These are phyloP conservation scores for Conticribra guillardii DNA, from an alignment of 108 stramenopile genomes.

Conservation along the genomic window DNA sequence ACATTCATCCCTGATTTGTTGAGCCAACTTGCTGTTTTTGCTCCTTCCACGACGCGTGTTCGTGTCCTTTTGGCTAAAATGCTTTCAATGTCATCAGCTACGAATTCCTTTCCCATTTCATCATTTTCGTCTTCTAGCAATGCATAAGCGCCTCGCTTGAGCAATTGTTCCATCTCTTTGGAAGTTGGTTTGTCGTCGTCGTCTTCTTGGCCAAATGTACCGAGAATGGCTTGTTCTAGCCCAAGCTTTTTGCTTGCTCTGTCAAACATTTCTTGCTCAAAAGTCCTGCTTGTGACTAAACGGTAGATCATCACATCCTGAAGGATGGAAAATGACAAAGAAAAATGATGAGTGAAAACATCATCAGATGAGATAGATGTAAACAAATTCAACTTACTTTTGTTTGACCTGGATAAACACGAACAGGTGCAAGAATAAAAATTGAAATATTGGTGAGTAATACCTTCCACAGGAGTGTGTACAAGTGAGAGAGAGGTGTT, in stretches of 20 bases:
- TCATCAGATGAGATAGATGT: not conserved
- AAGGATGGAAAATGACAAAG: not conserved
- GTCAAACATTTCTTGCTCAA: slow-evolving; percentile 99
- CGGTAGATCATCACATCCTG: slow-evolving; percentile 93
- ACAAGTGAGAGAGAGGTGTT: no score
- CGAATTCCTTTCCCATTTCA: slow-evolving; percentile 83
- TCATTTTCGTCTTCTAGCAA: slow-evolving; percentile 87
- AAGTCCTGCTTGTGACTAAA: slow-evolving; percentile 95
- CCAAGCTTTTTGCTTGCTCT: slow-evolving; percentile 97
- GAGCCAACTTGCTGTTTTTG: slow-evolving; percentile 90
- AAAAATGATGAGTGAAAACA: not conserved
- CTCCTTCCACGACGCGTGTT: slow-evolving; percentile 88
- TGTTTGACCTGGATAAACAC: slow-evolving; percentile 14
- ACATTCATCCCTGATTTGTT: slow-evolving; percentile 87
- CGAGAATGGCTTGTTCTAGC: slow-evolving; percentile 98
- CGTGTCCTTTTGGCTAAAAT: slow-evolving; percentile 88
- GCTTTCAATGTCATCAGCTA: slow-evolving; percentile 90
- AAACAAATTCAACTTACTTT: slow-evolving; percentile 10
- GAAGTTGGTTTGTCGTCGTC: slow-evolving; percentile 89
- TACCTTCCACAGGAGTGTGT: no score
- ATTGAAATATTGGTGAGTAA: not conserved
- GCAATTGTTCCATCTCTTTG: slow-evolving; percentile 93
- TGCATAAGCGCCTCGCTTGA: slow-evolving; percentile 94
- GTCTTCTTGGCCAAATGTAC: slow-evolving; percentile 87
- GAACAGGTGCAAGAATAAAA: not conserved